Conservation (phyloP, 768 basidiomycete species). For the Rhodotorula paludigena region DNA sequence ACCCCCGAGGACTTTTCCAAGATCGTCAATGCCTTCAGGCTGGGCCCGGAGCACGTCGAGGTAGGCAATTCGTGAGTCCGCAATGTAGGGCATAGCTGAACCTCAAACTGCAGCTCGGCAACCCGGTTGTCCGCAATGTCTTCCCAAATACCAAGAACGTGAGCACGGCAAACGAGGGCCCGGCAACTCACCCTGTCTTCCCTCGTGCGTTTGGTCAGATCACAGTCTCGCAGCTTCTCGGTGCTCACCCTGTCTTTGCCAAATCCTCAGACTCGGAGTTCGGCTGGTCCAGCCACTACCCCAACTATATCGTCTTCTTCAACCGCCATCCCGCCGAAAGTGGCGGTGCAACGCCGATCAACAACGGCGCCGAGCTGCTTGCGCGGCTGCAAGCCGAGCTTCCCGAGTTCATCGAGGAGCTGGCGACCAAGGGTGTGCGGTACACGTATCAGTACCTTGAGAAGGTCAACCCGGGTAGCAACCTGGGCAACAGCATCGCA, state of each 20-base stretch:
- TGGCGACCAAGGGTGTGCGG: conserved; percentile 15
- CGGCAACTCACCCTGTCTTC: neutral
- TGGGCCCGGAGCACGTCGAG: conserved; percentile 12
- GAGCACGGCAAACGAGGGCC: conserved; percentile 22
- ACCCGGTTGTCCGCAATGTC: conserved; percentile 13
- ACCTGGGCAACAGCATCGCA: conserved; percentile 15
- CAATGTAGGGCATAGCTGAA: no score
- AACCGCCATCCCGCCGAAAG: neutral
- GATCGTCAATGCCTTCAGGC: conserved; percentile 8
- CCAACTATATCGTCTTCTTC: conserved; percentile 17
- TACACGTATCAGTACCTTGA: conserved; percentile 6
- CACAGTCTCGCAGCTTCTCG: no score
- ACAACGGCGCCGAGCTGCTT: conserved; percentile 3
- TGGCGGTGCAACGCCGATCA: conserved; percentile 25
- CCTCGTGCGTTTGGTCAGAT: neutral
- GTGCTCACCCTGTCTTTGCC: neutral
- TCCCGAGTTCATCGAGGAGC: conserved; percentile 14
- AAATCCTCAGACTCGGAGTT: neutral
- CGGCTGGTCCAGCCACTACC: conserved; percentile 17
- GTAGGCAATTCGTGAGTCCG: neutral
- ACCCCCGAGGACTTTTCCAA: conserved; percentile 6
- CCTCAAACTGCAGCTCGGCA: neutral
- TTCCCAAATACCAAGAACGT: conserved; percentile 15
- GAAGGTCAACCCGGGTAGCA: conserved; percentile 6
- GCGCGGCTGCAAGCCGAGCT: conserved; percentile 4